Conservation (phyloP, 257 asterid genomes). For the Osmanthus fragrans region DNA sequence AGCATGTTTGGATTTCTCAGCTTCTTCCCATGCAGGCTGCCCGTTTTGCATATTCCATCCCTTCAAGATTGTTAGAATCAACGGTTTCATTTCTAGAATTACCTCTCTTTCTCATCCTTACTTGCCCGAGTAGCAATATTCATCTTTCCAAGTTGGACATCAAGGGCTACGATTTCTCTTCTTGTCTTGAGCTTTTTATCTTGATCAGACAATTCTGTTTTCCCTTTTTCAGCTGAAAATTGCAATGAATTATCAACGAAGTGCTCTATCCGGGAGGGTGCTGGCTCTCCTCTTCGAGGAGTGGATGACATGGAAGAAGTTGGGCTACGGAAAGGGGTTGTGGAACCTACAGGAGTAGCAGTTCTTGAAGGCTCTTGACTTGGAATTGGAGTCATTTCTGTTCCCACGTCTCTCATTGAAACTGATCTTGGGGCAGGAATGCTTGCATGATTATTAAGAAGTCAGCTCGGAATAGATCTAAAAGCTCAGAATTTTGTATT, state of each 20-base stretch:
- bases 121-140: conserved; percentile 99
- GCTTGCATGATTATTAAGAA: conserved; percentile 27
- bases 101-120: conserved; percentile 67
- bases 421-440: conserved; percentile 72
- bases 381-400: conserved; percentile 98
- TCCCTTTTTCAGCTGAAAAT: conserved; percentile 35
- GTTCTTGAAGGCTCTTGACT: conserved; percentile 97
- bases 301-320: conserved; percentile 85
- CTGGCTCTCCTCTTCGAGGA: conserved; percentile 72
- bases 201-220: conserved; percentile 66
- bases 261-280: conserved; percentile 54
- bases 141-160: conserved; percentile 93
- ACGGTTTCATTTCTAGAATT: conserved; percentile 29
- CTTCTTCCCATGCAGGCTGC: conserved; percentile 98
- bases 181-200: conserved; percentile 79
- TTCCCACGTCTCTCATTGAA: conserved; percentile 98
- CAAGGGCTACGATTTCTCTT: conserved; percentile 88
- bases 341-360: conserved; percentile 73
- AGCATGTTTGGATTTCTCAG: conserved; percentile 76
- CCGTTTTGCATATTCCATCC: conserved; percentile 67
- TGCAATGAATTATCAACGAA: conserved; percentile 27
- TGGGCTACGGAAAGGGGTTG: conserved; percentile 90
- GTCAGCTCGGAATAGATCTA: not conserved
- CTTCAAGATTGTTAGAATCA: conserved; percentile 52
- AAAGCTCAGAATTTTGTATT: not conserved